Evolutionary conservation across 257 asterid species (phyloP).

Genomic region (Galeopsis tetrahit): DNA sequence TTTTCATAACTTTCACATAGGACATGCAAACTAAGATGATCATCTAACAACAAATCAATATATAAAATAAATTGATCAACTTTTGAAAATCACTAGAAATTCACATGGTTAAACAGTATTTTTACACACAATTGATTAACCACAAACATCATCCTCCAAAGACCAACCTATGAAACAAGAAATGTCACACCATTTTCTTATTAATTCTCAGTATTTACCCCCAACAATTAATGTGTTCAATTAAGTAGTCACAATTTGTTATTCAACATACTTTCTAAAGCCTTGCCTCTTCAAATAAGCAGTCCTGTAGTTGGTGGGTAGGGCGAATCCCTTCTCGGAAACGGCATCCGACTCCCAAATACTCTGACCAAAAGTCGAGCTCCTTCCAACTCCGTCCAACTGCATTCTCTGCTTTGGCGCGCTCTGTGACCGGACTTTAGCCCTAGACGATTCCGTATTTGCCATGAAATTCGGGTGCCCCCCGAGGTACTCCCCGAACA

Average conservation of each 20-base stretch:
- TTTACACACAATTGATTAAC: too few relatives aligned
- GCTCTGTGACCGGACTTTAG: conserved; percentile 86
- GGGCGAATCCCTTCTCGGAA: conserved; percentile 44
- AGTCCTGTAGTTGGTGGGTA: conserved; percentile 37
- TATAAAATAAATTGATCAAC: too few relatives aligned
- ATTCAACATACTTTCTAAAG: conserved; percentile 28
- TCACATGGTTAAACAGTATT: too few relatives aligned
- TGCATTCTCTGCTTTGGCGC: conserved; percentile 84
- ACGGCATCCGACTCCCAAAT: conserved; percentile 56
- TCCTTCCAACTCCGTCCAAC: conserved; percentile 46
- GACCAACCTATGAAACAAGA: neutral
- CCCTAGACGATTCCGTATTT: conserved; percentile 69
- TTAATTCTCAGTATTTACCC: conserved; percentile 31
- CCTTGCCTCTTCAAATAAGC: neutral
- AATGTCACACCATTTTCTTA: conserved; percentile 27
- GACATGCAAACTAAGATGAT: too few relatives aligned
- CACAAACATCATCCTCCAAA: too few relatives aligned
- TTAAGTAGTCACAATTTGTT: neutral
- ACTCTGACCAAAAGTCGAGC: conserved; percentile 36
- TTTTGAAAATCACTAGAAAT: too few relatives aligned
- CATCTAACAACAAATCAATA: too few relatives aligned
- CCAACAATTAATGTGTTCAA: neutral
- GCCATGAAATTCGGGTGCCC: conserved; percentile 82
- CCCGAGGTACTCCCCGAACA: conserved; percentile 54
- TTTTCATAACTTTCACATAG: too few relatives aligned